These are phyloP conservation scores for Pyrenophora seminiperda DNA, from an alignment of 2,329 filamentous ascomycete genomes.

Conservation along the genomic window DNA sequence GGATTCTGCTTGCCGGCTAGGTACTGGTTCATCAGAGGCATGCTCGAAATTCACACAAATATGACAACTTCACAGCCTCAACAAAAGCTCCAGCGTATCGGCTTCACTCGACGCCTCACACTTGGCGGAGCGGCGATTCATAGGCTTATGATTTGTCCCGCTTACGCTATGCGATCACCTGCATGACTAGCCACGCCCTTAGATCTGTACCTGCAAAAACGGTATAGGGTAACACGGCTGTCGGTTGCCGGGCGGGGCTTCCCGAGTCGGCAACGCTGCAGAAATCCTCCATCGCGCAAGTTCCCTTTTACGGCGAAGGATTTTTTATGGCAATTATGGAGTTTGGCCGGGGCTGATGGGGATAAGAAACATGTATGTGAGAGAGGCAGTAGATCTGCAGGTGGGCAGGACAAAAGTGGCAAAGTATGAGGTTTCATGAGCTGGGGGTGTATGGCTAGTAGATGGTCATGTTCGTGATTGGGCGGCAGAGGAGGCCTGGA, in stretches of 20 bases:
- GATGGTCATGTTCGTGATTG: not conserved
- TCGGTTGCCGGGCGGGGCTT: slow-evolving; percentile 31
- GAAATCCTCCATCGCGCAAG: slow-evolving; percentile 7
- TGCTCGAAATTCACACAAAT: not conserved
- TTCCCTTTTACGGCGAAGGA: slow-evolving; percentile 7
- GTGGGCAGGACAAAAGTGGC: not conserved
- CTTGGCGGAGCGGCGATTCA: slow-evolving; percentile 14
- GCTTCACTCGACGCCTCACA: slow-evolving; percentile 5
- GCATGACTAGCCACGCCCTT: slow-evolving; percentile 26
- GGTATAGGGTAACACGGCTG: slow-evolving; percentile 16
- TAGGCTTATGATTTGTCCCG: slow-evolving; percentile 4
- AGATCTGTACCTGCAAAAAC: slow-evolving; percentile 9
- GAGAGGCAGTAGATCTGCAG: not conserved
- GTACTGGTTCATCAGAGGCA: not conserved
- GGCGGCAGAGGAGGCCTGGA: not conserved
- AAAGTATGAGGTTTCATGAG: slow-evolving; percentile 5
- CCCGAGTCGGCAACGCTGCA: slow-evolving; percentile 21
- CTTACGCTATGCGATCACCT: slow-evolving; percentile 27
- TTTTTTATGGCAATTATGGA: slow-evolving; percentile 1
- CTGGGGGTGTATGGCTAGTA: not conserved
- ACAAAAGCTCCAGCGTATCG: slow-evolving; percentile 7
- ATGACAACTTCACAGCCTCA: slow-evolving; percentile 1
- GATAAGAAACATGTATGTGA: slow-evolving; percentile 2
- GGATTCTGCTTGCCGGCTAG: not conserved
- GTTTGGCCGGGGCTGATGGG: slow-evolving; percentile 1